Base-by-base conservation (phyloP, 2,329 filamentous ascomycete species). In the Sporothrix humicola region DNA sequence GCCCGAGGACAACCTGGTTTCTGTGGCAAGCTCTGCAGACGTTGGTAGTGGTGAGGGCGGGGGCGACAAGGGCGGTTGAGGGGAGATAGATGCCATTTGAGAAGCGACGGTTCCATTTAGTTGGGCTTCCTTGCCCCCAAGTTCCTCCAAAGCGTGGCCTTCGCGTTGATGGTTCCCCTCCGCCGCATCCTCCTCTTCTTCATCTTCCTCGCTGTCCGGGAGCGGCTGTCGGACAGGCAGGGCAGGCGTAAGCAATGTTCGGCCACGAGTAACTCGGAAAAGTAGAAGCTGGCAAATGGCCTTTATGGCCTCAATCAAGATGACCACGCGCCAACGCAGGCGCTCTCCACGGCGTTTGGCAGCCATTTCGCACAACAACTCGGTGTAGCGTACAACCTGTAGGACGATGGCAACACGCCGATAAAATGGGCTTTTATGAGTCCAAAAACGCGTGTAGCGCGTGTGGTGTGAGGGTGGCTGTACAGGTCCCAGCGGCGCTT, bases 291-390 rank as follows among this genome's bases (percentile, higher is more conserved):
- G 87, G 80, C 95, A 98, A 9, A 96, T 77, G 2, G 95, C 95
- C 82, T 98, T 98, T 79, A 96, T 85, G 0, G 89, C 87, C 83
- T 99, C 96, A 26, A 99, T 85, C 3, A 97, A 80, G 12, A 98
- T 90, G 6, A 98, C 90, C 0, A 97, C 90, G 70, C 93, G 90
- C 96, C 96, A 99, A 44, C 94, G 89, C 37, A 91, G 83, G 79
- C 88, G 90, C 81, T 97, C 94, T 20, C 93, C 93, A 75, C 91
- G 91, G 68, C 95, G 88, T 82, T 97, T 97, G 42, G 95, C 95
- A 42, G 92, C 89, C 96, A 99, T 99, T 81, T 99, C 96, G 88
- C 95, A 96, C n/a, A 99, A 84, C 44, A 99, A 85, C 83, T 99
- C 94, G 0, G 95, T 97, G 80, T 98, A 98, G 77, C 96, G 93